These are phyloP conservation scores for Coemansia pectinata DNA, from an alignment of 192 early-diverging fungal species.

Conservation along the genomic window DNA sequence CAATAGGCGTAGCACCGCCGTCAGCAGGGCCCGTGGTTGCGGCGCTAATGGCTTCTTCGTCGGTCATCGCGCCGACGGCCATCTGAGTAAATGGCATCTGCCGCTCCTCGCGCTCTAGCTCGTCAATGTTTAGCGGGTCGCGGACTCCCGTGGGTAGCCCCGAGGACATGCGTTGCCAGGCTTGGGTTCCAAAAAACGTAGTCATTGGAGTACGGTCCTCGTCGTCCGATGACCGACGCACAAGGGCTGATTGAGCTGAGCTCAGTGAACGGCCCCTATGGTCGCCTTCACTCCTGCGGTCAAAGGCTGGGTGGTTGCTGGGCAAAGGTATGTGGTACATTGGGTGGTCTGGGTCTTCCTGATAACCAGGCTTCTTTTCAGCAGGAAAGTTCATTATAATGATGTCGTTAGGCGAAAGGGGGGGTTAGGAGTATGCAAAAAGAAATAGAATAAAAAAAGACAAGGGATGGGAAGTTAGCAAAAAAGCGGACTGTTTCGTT, in stretches of 20 bases:
- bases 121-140: slow-evolving; percentile 54
- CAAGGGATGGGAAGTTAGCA: background rate
- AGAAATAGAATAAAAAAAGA: background rate
- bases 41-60: background rate
- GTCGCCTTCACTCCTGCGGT: slow-evolving; percentile 5
- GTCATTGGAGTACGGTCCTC: slow-evolving; percentile 30
- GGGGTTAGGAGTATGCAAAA: slow-evolving; percentile 3
- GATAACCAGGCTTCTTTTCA: background rate
- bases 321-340: slow-evolving; percentile 29
- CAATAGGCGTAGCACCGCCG: slow-evolving; percentile 17
- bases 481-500: background rate
- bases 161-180: slow-evolving; percentile 50
- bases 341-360: background rate
- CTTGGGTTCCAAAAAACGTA: slow-evolving; percentile 37
- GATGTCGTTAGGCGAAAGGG: background rate
- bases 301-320: slow-evolving; percentile 13
- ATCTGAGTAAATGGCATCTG: slow-evolving; percentile 50
- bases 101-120: slow-evolving; percentile 54
- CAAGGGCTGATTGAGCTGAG: slow-evolving; percentile 10
- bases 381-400: slow-evolving; percentile 4
- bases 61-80: slow-evolving; percentile 39
- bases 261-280: slow-evolving; percentile 40
- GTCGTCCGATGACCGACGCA: slow-evolving; percentile 38
- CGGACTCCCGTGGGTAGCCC: slow-evolving; percentile 44
- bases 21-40: background rate